Conservation (phyloP, 371 early-diverging fungal species). For the Haplosporangium sp. region DNA sequence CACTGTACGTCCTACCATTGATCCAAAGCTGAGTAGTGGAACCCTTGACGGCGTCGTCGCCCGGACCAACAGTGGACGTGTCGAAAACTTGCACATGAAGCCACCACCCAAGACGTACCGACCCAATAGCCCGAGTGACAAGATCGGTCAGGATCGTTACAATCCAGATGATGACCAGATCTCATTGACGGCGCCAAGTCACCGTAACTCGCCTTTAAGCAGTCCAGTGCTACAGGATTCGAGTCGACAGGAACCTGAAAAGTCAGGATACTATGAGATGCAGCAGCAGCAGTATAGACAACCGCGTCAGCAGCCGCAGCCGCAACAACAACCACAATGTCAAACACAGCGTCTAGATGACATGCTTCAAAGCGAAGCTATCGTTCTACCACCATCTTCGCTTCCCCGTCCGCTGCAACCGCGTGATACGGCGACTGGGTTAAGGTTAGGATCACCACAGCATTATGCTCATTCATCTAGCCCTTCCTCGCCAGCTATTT, state of each 20-base stretch:
- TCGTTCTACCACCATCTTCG: constrained; percentile 30
- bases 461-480: not conserved
- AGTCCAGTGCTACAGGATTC: constrained; percentile 4
- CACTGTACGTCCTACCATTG: constrained; percentile 27
- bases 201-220: constrained; percentile 16
- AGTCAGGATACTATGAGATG: constrained; percentile 12
- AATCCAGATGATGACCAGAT: constrained; percentile 35
- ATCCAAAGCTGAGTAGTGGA: constrained; percentile 47
- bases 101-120: constrained; percentile 11
- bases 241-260: constrained; percentile 19
- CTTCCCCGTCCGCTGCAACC: constrained; percentile 45
- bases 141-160: constrained; percentile 46
- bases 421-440: constrained; percentile 21
- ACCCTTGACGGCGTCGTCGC: constrained; percentile 43
- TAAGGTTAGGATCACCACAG: constrained; percentile 15
- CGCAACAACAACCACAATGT: constrained; percentile 1
- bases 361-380: constrained; percentile 25
- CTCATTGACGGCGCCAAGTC: constrained; percentile 13
- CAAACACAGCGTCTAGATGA: constrained; percentile 1
- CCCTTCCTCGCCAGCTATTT: constrained; percentile 23
- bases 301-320: constrained; percentile 4
- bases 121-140: constrained; percentile 38
- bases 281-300: constrained; percentile 12
- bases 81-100: constrained; percentile 12
- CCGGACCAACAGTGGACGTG: constrained; percentile 8